Evolutionary conservation across 2,329 filamentous ascomycete genomes (phyloP).

Genomic region (Allantophomopsis lycopodina): DNA sequence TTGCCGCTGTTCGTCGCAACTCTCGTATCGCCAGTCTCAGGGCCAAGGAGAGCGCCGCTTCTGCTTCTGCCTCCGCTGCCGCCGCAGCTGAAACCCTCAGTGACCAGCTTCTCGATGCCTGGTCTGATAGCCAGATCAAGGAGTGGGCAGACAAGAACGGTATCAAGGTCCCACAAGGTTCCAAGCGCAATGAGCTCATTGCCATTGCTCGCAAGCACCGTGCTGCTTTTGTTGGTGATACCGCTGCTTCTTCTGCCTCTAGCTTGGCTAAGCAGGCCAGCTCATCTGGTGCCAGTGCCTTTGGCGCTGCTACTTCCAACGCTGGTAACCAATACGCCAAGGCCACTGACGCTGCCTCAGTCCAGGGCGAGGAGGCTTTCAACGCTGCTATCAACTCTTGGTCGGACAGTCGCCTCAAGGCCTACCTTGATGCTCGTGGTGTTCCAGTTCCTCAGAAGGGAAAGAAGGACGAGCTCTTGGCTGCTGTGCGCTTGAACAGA

Average conservation of each 20-base stretch:
- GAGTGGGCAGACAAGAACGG: conserved; percentile 85
- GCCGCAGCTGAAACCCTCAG: conserved; percentile 62
- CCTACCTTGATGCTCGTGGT: conserved; percentile 64
- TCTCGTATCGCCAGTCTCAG: conserved; percentile 66
- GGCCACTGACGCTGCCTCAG: conserved; percentile 55
- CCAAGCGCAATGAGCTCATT: conserved; percentile 76
- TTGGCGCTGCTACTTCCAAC: conserved; percentile 58
- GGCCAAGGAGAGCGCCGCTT: conserved; percentile 43
- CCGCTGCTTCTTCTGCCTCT: conserved; percentile 28
- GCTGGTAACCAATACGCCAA: conserved; percentile 66
- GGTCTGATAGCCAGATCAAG: conserved; percentile 84
- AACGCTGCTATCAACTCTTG: conserved; percentile 45
- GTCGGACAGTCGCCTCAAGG: conserved; percentile 68
- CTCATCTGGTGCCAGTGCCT: conserved; percentile 40
- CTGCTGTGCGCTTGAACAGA: conserved; percentile 58
- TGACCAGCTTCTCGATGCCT: conserved; percentile 76
- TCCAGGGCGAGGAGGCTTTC: conserved; percentile 54
- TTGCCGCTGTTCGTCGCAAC: conserved; percentile 83
- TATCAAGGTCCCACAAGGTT: conserved; percentile 83
- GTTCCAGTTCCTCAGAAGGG: conserved; percentile 60
- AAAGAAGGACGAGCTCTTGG: conserved; percentile 60
- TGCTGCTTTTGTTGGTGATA: conserved; percentile 56
- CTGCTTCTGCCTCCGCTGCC: conserved; percentile 50
- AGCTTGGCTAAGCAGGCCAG: conserved; percentile 14
- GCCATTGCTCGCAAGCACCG: conserved; percentile 84